Evolutionary conservation across 176 grass and related monocot genomes (phyloP), one percentile per base, ranked within the genome.

Genomic region (Typha latifolia): DNA sequence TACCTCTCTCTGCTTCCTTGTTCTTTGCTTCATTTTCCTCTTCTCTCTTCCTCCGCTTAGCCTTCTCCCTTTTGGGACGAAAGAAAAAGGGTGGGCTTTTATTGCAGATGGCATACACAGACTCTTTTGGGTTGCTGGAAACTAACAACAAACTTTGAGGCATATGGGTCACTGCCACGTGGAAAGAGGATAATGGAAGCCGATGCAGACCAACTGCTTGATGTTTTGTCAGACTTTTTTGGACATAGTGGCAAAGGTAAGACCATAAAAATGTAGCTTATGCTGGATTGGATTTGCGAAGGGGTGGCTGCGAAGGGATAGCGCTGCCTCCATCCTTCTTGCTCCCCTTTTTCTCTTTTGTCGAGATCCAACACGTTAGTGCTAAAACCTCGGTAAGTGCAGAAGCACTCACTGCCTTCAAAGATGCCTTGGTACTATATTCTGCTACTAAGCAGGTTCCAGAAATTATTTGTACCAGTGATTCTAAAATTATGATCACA

Each of bases 1-100:
- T 77, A 90, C 87, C 83, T 83, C 80, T 56, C 66, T 83, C 62
- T 90, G 80, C 70, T 90, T 90, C 77, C 72, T 90, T 32, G 62
- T 68, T 71, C 66, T 71, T 49, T 72, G 77, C 50, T 63, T 75
- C 80, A 75, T 4, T 75, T 69, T 9, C 16, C 10, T 3, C n/a
- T 59, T 11, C 3, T 14, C 20, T 57, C 53, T 56, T 19, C 52
- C 20, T 56, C 52, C 19, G 15, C 52, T 56, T 20, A 10, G 15
- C 19, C 52, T 56, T 7, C 51, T 53, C n/a, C 51, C 2, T 8
- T n/a, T 8, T 6, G 51, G 7, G 4, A n/a, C 4, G 51, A 55
- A 18, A 55, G 14, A 4, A 20, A 12, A 22, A 59, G 6, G 11
- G 53, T 19, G 53, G 18, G 3, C 1, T 14, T 59, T 59, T 59